Conservation (phyloP, 1,139 yeast species). For the Geotrichum phurueaensis region DNA sequence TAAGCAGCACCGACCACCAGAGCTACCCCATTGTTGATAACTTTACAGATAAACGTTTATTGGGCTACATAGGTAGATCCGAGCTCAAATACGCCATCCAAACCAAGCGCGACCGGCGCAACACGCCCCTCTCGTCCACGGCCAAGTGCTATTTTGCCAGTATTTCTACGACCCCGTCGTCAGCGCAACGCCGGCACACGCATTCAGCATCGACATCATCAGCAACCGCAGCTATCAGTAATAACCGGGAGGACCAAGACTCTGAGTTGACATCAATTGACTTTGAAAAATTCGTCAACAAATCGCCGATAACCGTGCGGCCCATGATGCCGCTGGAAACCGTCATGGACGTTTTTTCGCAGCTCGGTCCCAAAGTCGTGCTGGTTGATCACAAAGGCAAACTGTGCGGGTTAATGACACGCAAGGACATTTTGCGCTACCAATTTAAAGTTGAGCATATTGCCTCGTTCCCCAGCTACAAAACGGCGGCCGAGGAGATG, state of each 20-base stretch:
- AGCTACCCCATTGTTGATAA: slow-evolving; percentile 30
- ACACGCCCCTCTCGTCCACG: slow-evolving; percentile 10
- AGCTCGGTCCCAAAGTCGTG: slow-evolving; percentile 74
- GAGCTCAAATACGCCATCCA: slow-evolving; percentile 32
- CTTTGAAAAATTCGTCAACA: slow-evolving; percentile 25
- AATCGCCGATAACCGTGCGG: slow-evolving; percentile 62
- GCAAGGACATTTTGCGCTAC: slow-evolving; percentile 61
- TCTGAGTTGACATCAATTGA: slow-evolving; percentile 8
- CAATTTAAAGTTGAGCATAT: slow-evolving; percentile 27
- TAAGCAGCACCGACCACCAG: slow-evolving; percentile 47
- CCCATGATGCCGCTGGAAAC: slow-evolving; percentile 54
- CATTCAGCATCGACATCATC: slow-evolving; percentile 2
- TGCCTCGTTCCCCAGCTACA: slow-evolving; percentile 7
- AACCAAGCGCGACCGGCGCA: slow-evolving; percentile 18
- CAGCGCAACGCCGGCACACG: slow-evolving; percentile 17
- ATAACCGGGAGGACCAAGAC: background rate
- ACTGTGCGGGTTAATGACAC: slow-evolving; percentile 56
- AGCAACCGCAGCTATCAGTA: background rate
- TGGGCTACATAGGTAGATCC: slow-evolving; percentile 36
- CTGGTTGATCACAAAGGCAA: slow-evolving; percentile 50
- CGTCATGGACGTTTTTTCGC: slow-evolving; percentile 63
- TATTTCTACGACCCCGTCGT: background rate
- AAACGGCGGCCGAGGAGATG: slow-evolving; percentile 24
- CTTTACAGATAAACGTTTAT: slow-evolving; percentile 22
- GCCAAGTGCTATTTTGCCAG: slow-evolving; percentile 23